Conservation (phyloP, 1,139 yeast genomes). For the Yamadazyma buinensis region DNA sequence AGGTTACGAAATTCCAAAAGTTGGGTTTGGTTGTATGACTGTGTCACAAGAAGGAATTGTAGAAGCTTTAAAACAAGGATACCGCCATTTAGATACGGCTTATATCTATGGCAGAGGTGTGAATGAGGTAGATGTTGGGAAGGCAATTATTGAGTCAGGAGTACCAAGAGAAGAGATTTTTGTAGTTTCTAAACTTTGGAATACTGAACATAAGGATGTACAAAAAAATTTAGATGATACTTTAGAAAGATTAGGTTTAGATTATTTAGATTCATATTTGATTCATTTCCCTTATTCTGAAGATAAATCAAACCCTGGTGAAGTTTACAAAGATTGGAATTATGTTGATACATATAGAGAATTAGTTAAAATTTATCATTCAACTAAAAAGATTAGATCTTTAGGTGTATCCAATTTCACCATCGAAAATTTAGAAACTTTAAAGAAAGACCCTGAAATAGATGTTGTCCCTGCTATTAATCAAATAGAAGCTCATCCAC, state of each 20-base stretch:
- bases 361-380: conserved; percentile 52
- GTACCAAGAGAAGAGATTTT: conserved; percentile 69
- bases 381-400: conserved; percentile 54
- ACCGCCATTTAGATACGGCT: conserved; percentile 81
- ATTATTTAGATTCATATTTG: conserved; percentile 79
- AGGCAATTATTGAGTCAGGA: conserved; percentile 60
- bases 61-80: conserved; percentile 55
- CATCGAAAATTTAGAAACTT: conserved; percentile 38
- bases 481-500: conserved; percentile 76
- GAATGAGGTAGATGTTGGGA: conserved; percentile 68
- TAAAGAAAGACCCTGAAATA: conserved; percentile 46
- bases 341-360: conserved; percentile 61
- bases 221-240: conserved; percentile 59
- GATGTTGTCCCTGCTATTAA: conserved; percentile 63
- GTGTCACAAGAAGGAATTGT: conserved; percentile 6
- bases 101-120: conserved; percentile 44
- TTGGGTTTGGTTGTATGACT: conserved; percentile 37
- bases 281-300: conserved; percentile 82
- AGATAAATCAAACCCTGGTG: conserved; percentile 15
- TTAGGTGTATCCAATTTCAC: conserved; percentile 82
- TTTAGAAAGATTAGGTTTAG: conserved; percentile 64
- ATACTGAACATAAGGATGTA: conserved; percentile 59
- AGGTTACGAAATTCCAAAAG: conserved; percentile 60
- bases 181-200: conserved; percentile 80
- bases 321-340: conserved; percentile 38